These are phyloP conservation scores for Candida cerambycidarum DNA, from an alignment of 805 yeast species.

Conservation along the genomic window DNA sequence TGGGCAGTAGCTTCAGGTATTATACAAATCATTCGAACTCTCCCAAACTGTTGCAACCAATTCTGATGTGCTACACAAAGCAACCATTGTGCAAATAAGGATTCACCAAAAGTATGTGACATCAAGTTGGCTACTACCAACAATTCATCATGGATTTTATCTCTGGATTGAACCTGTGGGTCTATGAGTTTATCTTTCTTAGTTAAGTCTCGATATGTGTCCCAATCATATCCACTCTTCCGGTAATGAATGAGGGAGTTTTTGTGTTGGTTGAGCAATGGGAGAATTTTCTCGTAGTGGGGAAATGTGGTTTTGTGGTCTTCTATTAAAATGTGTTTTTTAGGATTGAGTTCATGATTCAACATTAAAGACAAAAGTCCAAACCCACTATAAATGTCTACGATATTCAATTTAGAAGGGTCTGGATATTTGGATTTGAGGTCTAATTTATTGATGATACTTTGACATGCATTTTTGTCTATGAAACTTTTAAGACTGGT, in stretches of 20 bases:
- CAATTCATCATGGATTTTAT: slow-evolving; percentile 51
- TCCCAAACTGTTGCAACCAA: slow-evolving; percentile 72
- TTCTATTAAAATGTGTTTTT: slow-evolving; percentile 64
- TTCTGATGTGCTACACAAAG: slow-evolving; percentile 65
- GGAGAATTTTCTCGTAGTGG: slow-evolving; percentile 24
- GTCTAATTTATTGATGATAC: slow-evolving; percentile 48
- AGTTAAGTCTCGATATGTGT: slow-evolving; percentile 51
- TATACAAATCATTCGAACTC: slow-evolving; percentile 74
- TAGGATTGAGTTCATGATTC: slow-evolving; percentile 60
- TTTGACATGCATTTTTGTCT: slow-evolving; percentile 27
- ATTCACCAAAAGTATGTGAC: slow-evolving; percentile 54
- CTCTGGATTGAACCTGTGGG: slow-evolving; percentile 27
- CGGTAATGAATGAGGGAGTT: slow-evolving; percentile 17
- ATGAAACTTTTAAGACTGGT: slow-evolving; percentile 10
- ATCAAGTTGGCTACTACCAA: slow-evolving; percentile 62
- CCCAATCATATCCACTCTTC: slow-evolving; percentile 69
- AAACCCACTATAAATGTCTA: slow-evolving; percentile 62
- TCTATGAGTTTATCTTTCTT: slow-evolving; percentile 43
- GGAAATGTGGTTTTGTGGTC: slow-evolving; percentile 30
- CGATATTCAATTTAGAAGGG: slow-evolving; percentile 44
- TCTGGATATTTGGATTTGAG: slow-evolving; percentile 37
- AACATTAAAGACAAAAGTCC: slow-evolving; percentile 63
- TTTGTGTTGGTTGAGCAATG: slow-evolving; percentile 18
- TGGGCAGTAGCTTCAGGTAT: slow-evolving; percentile 52
- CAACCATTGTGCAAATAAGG: slow-evolving; percentile 72